phyloP scores from a whole-genome alignment of 768 basidiomycete species.

The Heimioporus sp. region DNA sequence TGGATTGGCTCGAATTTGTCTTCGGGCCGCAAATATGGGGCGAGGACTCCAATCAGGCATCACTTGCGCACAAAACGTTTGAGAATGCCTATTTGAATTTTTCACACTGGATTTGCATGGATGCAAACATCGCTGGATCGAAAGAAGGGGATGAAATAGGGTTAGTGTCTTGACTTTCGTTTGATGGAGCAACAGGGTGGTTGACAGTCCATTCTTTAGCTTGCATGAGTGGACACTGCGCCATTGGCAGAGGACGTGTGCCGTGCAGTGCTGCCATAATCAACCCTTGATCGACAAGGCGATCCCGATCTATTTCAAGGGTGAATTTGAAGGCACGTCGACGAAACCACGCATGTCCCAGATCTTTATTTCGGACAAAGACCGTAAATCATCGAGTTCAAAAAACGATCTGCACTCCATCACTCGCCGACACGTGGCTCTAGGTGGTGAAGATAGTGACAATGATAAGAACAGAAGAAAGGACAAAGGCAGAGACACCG shows the following conservation, averaged over 20 bases:
- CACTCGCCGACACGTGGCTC: no score
- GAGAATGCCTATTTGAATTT: neutral
- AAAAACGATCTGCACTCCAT: no score
- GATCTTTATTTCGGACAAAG: slow-evolving; percentile 6
- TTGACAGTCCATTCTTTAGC: neutral
- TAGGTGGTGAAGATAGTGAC: no score
- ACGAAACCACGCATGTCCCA: neutral
- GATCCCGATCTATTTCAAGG: slow-evolving; percentile 11
- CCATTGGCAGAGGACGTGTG: slow-evolving; percentile 10
- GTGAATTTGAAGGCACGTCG: neutral
- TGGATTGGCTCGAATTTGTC: slow-evolving; percentile 2
- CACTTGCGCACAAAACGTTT: neutral
- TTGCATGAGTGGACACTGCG: slow-evolving; percentile 7
- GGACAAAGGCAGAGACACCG: no score
- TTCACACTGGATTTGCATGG: neutral
- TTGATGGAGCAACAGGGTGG: no score
- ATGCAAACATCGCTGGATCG: neutral
- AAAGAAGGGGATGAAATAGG: neutral
- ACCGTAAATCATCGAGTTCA: no score
- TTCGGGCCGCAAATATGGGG: neutral
- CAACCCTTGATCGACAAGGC: slow-evolving; percentile 11
- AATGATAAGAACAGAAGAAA: no score
- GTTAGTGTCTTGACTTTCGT: neutral
- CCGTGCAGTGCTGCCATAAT: slow-evolving; percentile 7
- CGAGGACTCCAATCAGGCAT: no score